A percentile compares a stretch with the other conserved stretches of the same genome.
Evolutionary conservation across 2,329 filamentous ascomycete genomes (phyloP).

Genomic region (Rhinocladiella mackenziei): DNA sequence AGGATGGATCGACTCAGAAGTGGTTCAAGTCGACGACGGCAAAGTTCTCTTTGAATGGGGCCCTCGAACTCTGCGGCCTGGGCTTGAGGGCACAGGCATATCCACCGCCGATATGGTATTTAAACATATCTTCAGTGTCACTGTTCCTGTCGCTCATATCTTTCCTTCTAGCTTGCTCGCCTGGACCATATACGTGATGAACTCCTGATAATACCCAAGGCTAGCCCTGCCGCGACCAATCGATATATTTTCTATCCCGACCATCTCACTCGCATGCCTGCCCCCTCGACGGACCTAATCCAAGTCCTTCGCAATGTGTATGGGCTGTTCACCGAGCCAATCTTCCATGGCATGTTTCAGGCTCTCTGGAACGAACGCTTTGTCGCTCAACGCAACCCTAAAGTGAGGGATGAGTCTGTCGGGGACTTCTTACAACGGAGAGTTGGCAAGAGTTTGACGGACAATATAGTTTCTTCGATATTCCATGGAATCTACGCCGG

Average conservation of each 20-base stretch:
- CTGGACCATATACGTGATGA: slow-evolving; percentile 56
- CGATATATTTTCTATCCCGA: slow-evolving; percentile 89
- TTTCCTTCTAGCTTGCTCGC: slow-evolving; percentile 50
- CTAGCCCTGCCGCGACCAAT: slow-evolving; percentile 53
- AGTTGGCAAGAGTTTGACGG: slow-evolving; percentile 53
- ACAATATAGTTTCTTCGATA: slow-evolving; percentile 71
- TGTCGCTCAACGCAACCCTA: slow-evolving; percentile 29
- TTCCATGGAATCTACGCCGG: slow-evolving; percentile 91
- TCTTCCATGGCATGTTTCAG: slow-evolving; percentile 49
- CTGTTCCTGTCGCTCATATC: slow-evolving; percentile 5
- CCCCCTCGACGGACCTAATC: slow-evolving; percentile 32
- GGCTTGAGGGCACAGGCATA: slow-evolving; percentile 52
- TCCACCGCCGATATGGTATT: slow-evolving; percentile 68
- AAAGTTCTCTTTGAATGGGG: slow-evolving; percentile 76
- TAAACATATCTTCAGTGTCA: slow-evolving; percentile 1
- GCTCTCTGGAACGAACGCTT: slow-evolving; percentile 34
- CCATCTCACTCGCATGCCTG: slow-evolving; percentile 64
- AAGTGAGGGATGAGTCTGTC: slow-evolving; percentile 64
- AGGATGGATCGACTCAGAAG: slow-evolving; percentile 75
- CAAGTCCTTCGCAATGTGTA: slow-evolving; percentile 34
- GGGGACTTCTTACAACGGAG: slow-evolving; percentile 60
- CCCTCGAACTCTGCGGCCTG: slow-evolving; percentile 68
- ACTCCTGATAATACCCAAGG: slow-evolving; percentile 51
- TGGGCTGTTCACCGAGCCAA: slow-evolving; percentile 50
- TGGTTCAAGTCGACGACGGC: slow-evolving; percentile 57